These are phyloP conservation scores for Ascochyta fabae DNA, from an alignment of 2,329 filamentous ascomycete species.

Conservation along the genomic window DNA sequence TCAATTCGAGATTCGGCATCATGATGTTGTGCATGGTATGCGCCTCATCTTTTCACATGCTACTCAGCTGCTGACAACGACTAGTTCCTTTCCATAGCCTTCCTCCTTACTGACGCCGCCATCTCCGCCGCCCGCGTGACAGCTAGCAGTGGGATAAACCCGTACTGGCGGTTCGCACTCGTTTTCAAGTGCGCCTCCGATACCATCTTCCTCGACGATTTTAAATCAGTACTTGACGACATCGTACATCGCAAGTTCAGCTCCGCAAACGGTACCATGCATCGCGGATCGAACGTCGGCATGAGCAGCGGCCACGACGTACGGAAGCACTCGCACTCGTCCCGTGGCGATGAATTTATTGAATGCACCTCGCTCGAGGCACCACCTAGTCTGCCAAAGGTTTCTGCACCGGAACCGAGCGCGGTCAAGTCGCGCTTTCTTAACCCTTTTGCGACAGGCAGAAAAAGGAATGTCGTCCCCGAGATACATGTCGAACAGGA, in stretches of 20 bases:
- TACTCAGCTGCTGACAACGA: neutral
- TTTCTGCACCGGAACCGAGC: constrained; percentile 14
- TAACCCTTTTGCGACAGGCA: constrained; percentile 22
- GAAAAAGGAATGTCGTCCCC: constrained; percentile 15
- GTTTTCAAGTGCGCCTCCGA: constrained; percentile 48
- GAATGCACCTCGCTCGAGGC: constrained; percentile 24
- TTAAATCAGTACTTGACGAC: constrained; percentile 45
- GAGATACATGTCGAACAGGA: constrained; percentile 37
- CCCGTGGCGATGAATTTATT: constrained; percentile 29
- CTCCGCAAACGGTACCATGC: constrained; percentile 22
- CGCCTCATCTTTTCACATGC: too few relatives aligned
- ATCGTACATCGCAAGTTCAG: constrained; percentile 38
- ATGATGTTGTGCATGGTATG: constrained; percentile 44
- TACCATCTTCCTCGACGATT: constrained; percentile 47
- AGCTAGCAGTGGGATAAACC: constrained; percentile 41
- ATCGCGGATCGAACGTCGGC: constrained; percentile 20
- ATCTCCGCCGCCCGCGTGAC: constrained; percentile 39
- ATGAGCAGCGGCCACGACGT: constrained; percentile 9
- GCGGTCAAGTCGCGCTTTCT: constrained; percentile 18
- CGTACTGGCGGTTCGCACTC: constrained; percentile 45
- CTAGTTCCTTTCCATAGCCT: constrained; percentile 34
- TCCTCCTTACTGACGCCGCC: constrained; percentile 40
- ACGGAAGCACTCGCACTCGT: constrained; percentile 24
- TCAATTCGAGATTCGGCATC: constrained; percentile 42
- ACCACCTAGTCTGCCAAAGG: constrained; percentile 12